Conservation (phyloP, 2,329 filamentous ascomycete species). For the Leptographium radiaticola region DNA sequence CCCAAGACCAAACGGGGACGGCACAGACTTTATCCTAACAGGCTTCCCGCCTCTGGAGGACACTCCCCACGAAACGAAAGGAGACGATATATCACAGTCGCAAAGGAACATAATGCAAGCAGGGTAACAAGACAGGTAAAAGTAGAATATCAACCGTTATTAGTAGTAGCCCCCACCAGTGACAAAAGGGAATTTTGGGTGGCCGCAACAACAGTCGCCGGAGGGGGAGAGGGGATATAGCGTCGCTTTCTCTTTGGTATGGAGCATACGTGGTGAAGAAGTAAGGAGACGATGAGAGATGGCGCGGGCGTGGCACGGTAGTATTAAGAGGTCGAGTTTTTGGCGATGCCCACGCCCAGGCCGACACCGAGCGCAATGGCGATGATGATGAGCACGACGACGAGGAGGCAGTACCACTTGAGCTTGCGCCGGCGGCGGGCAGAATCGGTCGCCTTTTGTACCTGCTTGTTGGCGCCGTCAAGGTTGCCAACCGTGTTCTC, state of each 20-base stretch:
- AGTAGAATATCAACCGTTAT: conserved; percentile 1
- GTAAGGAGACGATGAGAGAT: background rate
- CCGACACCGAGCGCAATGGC: conserved; percentile 41
- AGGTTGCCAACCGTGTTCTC: conserved; percentile 53
- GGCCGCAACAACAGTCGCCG: background rate
- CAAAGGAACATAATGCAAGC: conserved; percentile 1
- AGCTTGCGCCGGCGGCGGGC: conserved; percentile 57
- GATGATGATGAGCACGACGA: conserved; percentile 45
- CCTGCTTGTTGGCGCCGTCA: conserved; percentile 54
- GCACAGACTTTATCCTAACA: background rate
- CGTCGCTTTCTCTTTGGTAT: background rate
- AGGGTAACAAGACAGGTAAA: background rate
- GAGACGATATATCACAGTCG: background rate
- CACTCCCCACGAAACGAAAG: background rate
- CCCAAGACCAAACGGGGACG: background rate
- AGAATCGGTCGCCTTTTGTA: conserved; percentile 53
- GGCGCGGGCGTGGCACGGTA: no score
- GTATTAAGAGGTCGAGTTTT: background rate
- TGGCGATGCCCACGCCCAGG: conserved; percentile 31
- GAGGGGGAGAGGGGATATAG: background rate
- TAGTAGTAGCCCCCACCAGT: background rate
- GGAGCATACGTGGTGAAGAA: background rate
- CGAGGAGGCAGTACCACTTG: conserved; percentile 68
- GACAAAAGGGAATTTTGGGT: background rate
- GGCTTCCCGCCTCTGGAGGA: background rate